Evolutionary conservation across 164 flowering plant species (phyloP), one percentile per base, ranked within the genome.

Genomic region (Nymphaea thermarum): DNA sequence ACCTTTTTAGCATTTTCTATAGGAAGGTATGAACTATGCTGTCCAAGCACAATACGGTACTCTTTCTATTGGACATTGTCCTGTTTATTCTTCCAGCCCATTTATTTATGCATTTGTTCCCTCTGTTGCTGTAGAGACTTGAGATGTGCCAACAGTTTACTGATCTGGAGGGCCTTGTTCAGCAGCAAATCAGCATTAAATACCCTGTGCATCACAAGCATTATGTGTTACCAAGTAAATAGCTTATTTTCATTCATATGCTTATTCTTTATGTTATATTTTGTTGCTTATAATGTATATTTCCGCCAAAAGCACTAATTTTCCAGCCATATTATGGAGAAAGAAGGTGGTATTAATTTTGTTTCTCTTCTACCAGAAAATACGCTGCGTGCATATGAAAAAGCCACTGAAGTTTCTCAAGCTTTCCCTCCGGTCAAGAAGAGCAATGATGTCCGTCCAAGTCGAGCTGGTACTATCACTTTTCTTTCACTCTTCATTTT

Each of bases 171-270:
- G 97, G 97, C 65, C 72, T 81, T 45, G 66, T 87, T 42, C 89
- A 91, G 72, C 98, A 94, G 70, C 89, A 88, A 25, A 75, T 83
- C 51, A 83, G 80, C 71, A 86, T 91, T 64, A 77, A 74, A 43
- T 76, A 89, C 65, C 97, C 98, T 6, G 85, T 87, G 76, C 85
- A 82, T 72, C 96, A 87, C 59, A 94, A 87, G 74, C 85, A 87
- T 7, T 94, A 89, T 78, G 84, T 82, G 68, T 77, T 94, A 72
- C 96, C 96, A 79, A 93, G 98, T 65, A 85, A 82, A 47, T 47
- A 84, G 73, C 84, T 43, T 17, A 6, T 43, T 17, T 14, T 62
- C 62, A 6, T 7, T 43, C 10, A 18, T 7, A 36, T n/a, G 64
- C 18, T 36, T 60, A 8, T 51, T 51, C 36, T 51, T 51, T 4